Percentiles rank a stretch among this genome's conserved stretches.
phyloP scores from a whole-genome alignment of 495 filamentous ascomycete genomes.

The Ramalina peruviana region DNA sequence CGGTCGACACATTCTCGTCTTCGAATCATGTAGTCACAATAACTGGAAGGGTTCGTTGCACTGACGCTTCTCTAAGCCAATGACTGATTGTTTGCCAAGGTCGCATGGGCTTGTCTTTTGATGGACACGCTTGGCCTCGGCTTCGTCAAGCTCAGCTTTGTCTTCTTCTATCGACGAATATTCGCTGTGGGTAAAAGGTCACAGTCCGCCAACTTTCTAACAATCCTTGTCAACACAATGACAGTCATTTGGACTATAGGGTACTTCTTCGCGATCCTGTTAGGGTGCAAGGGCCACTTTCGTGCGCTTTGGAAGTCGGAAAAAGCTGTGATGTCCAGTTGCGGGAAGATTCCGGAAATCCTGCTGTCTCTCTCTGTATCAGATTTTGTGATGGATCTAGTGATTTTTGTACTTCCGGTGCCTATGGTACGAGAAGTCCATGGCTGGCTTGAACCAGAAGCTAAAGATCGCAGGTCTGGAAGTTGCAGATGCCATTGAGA shows the following conservation, averaged over 20 bases:
- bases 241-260: neutral
- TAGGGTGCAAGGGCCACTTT: neutral
- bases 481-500: neutral
- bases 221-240: neutral
- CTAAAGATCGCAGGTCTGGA: neutral
- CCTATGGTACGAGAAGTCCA: neutral
- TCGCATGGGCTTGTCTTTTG: neutral
- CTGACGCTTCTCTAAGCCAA: neutral
- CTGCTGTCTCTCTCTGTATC: neutral
- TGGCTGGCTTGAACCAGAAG: neutral
- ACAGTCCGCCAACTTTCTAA: too few species aligned
- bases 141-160: neutral
- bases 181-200: neutral
- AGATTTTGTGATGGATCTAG: constrained; percentile 2
- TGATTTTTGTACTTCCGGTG: neutral
- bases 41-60: neutral
- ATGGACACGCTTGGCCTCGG: neutral
- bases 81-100: neutral
- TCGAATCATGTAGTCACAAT: neutral
- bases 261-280: constrained; percentile 7
- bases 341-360: neutral
- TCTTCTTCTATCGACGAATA: neutral
- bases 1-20: neutral
- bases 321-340: neutral
- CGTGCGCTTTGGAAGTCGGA: neutral